A percentile compares a stretch with the other conserved stretches of the same genome.
These are phyloP conservation scores for Rhodotorula sp. DNA, from an alignment of 1,284 basidiomycete genomes.

Conservation along the genomic window DNA sequence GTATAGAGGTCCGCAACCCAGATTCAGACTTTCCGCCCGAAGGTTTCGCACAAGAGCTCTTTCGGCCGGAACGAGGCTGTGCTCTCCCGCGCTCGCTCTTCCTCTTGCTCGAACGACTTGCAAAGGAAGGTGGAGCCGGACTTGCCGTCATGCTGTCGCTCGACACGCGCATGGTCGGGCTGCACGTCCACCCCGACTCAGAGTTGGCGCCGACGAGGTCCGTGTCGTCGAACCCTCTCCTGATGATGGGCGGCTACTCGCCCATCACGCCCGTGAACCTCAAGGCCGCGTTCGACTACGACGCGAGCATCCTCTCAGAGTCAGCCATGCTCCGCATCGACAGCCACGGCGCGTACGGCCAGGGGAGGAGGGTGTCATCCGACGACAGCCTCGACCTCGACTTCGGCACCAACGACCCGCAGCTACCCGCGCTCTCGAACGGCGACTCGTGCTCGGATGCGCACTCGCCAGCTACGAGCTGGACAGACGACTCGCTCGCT, in stretches of 20 bases:
- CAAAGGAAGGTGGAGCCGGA: background rate
- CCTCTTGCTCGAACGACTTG: background rate
- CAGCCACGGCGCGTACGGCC: background rate
- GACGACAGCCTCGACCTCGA: background rate
- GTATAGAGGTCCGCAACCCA: too few relatives aligned
- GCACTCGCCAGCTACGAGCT: background rate
- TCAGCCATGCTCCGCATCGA: background rate
- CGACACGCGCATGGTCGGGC: background rate
- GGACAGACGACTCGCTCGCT: background rate
- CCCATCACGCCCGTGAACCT: background rate
- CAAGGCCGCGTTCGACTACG: conserved; percentile 7
- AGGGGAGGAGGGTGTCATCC: background rate
- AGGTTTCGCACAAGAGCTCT: too few relatives aligned
- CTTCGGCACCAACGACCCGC: background rate
- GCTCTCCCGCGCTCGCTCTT: background rate
- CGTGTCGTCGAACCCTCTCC: too few relatives aligned
- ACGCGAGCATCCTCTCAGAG: background rate
- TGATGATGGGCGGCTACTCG: background rate
- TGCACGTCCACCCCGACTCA: background rate
- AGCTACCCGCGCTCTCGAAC: background rate
- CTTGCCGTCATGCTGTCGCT: background rate
- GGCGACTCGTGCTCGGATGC: conserved; percentile 12
- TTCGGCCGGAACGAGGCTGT: too few relatives aligned
- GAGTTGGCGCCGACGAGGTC: background rate
- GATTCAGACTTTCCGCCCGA: too few relatives aligned